Evolutionary conservation across 2,329 filamentous ascomycete species (phyloP), one percentile per base, ranked within the genome.

Genomic region (Ophiostoma fasciatum): DNA sequence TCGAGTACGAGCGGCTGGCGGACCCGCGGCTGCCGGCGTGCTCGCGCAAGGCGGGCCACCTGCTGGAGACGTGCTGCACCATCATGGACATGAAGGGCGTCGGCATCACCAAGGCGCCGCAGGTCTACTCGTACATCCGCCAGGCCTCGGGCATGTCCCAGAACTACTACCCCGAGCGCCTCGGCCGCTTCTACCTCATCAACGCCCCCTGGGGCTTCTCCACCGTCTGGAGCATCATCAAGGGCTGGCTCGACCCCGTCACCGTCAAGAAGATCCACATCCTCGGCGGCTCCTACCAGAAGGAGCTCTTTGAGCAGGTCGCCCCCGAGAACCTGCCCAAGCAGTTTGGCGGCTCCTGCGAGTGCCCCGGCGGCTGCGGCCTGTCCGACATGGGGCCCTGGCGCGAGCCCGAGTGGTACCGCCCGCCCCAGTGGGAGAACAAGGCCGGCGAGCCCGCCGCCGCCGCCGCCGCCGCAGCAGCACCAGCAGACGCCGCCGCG

Each of bases 81-180:
- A 85, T 98, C 62, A 90, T 96, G 79, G 90, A 98, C 61, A 71
- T 94, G 58, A 94, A 94, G 67, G 87, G 87, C 43, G 87, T 98
- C 18, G 83, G 83, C 40, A 63, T 96, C 49, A 70, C 68, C 55
- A 90, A 81, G 61, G 77, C 83, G 29, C 71, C 75, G 43, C 79
- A 80, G 42, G 88, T 94, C 40, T 94, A 92, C 66, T 71, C 74
- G 37, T 96, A 94, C 64, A 73, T 98, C 48, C 74, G 74, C 51
- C 73, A 80, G 55, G 85, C 84, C 31, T 90, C 84, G 23, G 77
- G 66, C 56, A 82, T 98, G 62, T 93, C 83, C 46, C 90, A 96
- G 63, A 94, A 96, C 72, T 93, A 96, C 74, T 98, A 98, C 64
- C 90, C 90, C 7, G 90, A 98, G 70, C 82, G 90, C 41, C 70